Base-by-base conservation (phyloP, 164 flowering plant genomes). In the Sedum album region DNA sequence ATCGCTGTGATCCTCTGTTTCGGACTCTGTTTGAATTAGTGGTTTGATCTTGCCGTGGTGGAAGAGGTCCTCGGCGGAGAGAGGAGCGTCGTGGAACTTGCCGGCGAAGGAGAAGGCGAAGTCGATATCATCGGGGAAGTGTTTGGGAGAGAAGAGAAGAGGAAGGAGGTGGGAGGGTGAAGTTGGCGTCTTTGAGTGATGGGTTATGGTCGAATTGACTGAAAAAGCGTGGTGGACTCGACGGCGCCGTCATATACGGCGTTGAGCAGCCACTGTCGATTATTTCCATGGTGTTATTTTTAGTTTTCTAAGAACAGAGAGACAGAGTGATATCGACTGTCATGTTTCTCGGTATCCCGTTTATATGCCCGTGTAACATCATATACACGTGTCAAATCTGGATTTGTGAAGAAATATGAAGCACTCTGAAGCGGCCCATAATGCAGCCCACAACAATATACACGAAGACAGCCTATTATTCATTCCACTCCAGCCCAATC, bases 21-120 rank as follows among this genome's bases (percentile, higher is more conserved):
- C 60, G 14, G 60, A 53, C 2, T 21, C 28, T 21, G 60, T 21
- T 53, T 9, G 6, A 49, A 46, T 20, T 4, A n/a, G 7, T 1
- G 55, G 55, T n/a, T 49, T 49, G 28, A 53, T 53, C 28, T 53
- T 53, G 10, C 60, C 60, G 28, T 53, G 60, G 28, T 53, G 60
- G 60, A 53, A 53, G 60, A 53, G 60, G 60, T 53, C 60, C 1
- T 53, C 60, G 28, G 60, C 60, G 26, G 60, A 53, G 60, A 23
- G 26, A 14, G 60, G 60, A 8, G 60, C 7, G 60, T 53, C 60
- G 30, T 53, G 26, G 30, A 53, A 53, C 23, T 6, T 53, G 14
- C 3, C 2, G 28, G 30, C 2, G 2, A 53, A 53, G 14, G 21
- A 30, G 60, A 53, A 53, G 28, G 60, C 60, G 28, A 53, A 53